phyloP scores from a whole-genome alignment of 2,329 filamentous ascomycete species.

The Didymella arachidicola region DNA sequence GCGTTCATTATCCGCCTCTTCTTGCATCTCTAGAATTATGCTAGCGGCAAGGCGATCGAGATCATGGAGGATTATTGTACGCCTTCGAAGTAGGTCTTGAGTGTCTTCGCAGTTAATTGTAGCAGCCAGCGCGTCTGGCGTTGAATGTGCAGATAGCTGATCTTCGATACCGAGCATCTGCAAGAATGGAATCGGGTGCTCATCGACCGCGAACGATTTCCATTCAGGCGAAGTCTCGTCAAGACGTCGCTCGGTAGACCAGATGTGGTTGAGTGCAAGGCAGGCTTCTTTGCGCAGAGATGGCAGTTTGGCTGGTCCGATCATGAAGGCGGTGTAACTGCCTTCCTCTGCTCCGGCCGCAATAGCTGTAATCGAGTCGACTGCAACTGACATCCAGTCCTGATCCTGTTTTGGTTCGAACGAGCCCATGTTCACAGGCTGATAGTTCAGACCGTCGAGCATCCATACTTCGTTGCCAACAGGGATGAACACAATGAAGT shows the following conservation, averaged over 20 bases:
- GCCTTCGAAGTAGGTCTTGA: slow-evolving; percentile 32
- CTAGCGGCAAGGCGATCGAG: slow-evolving; percentile 41
- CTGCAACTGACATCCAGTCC: slow-evolving; percentile 73
- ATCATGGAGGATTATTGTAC: slow-evolving; percentile 23
- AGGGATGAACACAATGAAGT: slow-evolving; percentile 90
- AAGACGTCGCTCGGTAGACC: slow-evolving; percentile 52
- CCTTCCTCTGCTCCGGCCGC: slow-evolving; percentile 70
- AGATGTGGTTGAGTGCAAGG: slow-evolving; percentile 56
- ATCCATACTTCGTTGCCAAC: slow-evolving; percentile 80
- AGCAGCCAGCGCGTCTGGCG: slow-evolving; percentile 23
- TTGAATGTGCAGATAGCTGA: slow-evolving; percentile 23
- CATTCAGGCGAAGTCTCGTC: slow-evolving; percentile 53
- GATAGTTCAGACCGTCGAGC: slow-evolving; percentile 81
- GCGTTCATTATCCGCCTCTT: slow-evolving; percentile 59
- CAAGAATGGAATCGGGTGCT: slow-evolving; percentile 34
- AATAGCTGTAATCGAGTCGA: slow-evolving; percentile 69
- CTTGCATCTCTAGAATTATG: slow-evolving; percentile 60
- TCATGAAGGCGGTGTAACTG: slow-evolving; percentile 78
- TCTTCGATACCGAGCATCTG: slow-evolving; percentile 28
- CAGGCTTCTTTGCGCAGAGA: slow-evolving; percentile 55
- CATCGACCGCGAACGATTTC: slow-evolving; percentile 47
- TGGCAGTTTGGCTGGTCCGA: slow-evolving; percentile 71
- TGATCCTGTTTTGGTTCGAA: slow-evolving; percentile 46
- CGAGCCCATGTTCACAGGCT: slow-evolving; percentile 68
- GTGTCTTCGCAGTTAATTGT: slow-evolving; percentile 31